Percentiles rank a stretch among this genome's conserved stretches.
These are phyloP conservation scores for Macrolepiota dolichaula DNA, from an alignment of 768 basidiomycete species.

Conservation along the genomic window DNA sequence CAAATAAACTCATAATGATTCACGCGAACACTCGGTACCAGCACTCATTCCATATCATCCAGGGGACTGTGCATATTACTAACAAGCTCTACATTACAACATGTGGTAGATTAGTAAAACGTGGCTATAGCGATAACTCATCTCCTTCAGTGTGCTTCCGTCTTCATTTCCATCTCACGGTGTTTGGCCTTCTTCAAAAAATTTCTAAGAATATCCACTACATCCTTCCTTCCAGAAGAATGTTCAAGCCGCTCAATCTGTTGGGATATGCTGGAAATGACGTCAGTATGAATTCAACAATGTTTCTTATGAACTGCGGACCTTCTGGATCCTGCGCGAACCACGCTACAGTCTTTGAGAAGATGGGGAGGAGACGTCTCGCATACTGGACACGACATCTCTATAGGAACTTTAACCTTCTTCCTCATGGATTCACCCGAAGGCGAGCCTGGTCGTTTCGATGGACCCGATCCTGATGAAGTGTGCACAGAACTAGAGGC, in stretches of 20 bases:
- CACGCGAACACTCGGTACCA: not conserved
- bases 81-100: not conserved
- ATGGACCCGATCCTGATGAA: slow-evolving; percentile 17
- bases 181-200: slow-evolving; percentile 21
- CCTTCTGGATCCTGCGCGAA: slow-evolving; percentile 53
- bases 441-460: slow-evolving; percentile 31
- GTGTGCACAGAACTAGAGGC: not conserved
- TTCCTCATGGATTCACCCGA: slow-evolving; percentile 28
- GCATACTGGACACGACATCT: slow-evolving; percentile 47
- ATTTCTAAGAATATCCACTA: slow-evolving; percentile 18
- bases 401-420: slow-evolving; percentile 28
- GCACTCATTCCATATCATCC: not conserved
- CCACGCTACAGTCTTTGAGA: slow-evolving; percentile 53
- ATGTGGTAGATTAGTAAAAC: not conserved
- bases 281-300: not conserved
- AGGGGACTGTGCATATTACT: not conserved
- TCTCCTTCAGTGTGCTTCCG: not conserved
- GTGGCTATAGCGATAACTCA: not conserved
- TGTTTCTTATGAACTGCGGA: slow-evolving; percentile 19
- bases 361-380: slow-evolving; percentile 37
- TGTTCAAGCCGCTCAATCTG: slow-evolving; percentile 23
- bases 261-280: slow-evolving; percentile 23
- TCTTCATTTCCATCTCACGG: slow-evolving; percentile 18
- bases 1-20: not conserved
- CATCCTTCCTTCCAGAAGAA: slow-evolving; percentile 13